phyloP scores from a whole-genome alignment of 108 stramenopile genomes.

The Conticribra guillardii region DNA sequence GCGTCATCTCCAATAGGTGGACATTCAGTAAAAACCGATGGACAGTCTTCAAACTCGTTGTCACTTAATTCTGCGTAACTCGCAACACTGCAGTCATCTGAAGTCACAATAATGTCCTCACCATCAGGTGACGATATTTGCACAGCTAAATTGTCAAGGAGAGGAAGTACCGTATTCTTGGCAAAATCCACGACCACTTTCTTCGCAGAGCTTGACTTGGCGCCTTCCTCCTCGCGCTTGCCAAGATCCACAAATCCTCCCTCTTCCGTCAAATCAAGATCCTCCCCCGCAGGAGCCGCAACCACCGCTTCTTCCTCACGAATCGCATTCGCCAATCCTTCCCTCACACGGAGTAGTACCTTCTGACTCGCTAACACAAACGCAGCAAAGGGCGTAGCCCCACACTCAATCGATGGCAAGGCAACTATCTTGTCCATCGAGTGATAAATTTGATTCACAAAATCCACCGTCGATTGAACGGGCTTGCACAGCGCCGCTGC shows the following conservation, averaged over 20 bases:
- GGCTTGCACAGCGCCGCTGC: neutral
- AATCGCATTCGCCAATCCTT: neutral
- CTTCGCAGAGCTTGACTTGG: neutral
- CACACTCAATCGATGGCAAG: neutral
- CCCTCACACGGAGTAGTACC: neutral
- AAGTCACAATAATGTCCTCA: neutral
- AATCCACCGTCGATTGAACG: neutral
- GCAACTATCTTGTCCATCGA: neutral
- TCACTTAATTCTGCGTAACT: neutral
- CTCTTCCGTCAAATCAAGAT: neutral
- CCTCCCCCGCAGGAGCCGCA: neutral
- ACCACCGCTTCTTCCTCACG: neutral
- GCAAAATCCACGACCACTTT: neutral
- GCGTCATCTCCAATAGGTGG: neutral
- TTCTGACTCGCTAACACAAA: neutral
- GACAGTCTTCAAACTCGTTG: neutral
- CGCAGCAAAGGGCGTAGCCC: neutral
- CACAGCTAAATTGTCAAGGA: neutral
- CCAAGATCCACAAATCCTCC: neutral
- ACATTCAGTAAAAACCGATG: neutral
- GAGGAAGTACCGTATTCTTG: neutral
- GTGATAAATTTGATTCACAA: neutral
- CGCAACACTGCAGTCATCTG: neutral
- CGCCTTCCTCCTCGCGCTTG: too few species aligned
- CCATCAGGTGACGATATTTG: neutral